Percentiles rank a stretch among this genome's conserved stretches.
These are phyloP conservation scores for Lupinus albus DNA, from an alignment of 306 rosid genomes.

Conservation along the genomic window DNA sequence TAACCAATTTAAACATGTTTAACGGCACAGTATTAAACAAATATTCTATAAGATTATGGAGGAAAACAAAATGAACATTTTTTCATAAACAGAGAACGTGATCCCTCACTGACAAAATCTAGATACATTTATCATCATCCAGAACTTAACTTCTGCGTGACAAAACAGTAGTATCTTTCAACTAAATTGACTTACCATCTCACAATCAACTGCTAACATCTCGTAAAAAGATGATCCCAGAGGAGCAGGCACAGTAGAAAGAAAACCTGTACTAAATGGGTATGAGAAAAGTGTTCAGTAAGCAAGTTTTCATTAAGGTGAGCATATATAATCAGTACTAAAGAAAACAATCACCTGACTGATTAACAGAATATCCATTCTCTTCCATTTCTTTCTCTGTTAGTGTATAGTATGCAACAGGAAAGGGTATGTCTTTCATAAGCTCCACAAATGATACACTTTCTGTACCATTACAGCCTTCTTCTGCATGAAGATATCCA, in stretches of 20 bases:
- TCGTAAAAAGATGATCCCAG: constrained; percentile 60
- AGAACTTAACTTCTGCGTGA: constrained; percentile 12
- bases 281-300: background rate
- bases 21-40: constrained; percentile 22
- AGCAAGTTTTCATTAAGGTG: constrained; percentile 26
- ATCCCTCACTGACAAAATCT: background rate
- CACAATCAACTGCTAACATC: constrained; percentile 90
- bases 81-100: constrained; percentile 8
- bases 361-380: constrained; percentile 77
- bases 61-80: background rate
- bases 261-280: constrained; percentile 59
- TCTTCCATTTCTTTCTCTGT: constrained; percentile 79
- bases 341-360: constrained; percentile 60
- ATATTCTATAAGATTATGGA: constrained; percentile 13
- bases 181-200: constrained; percentile 69
- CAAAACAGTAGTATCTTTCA: constrained; percentile 15
- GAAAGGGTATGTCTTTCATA: constrained; percentile 71
- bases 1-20: constrained; percentile 18
- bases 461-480: constrained; percentile 34
- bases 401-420: constrained; percentile 79
- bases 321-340: constrained; percentile 26
- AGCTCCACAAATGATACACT: constrained; percentile 54
- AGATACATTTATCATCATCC: constrained; percentile 21
- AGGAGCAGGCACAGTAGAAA: constrained; percentile 75
- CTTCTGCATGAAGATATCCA: constrained; percentile 49